A percentile compares a stretch with the other conserved stretches of the same genome.
Conservation (phyloP, 2,329 filamentous ascomycete genomes). For the Sphaceloma murrayae region DNA sequence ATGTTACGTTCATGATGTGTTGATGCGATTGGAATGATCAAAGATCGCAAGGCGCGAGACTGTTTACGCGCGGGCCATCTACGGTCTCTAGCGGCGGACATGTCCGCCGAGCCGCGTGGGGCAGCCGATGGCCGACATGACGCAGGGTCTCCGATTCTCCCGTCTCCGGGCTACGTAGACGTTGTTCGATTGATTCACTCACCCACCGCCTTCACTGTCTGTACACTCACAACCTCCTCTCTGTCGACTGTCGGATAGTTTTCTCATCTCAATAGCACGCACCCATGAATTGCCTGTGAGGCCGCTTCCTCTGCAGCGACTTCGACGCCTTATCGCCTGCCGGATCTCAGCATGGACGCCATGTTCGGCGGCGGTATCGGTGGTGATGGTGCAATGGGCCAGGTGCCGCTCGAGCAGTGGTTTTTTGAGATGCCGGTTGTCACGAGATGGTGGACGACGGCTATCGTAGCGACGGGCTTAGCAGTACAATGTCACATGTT, state of each 20-base stretch:
- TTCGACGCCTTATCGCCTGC: not conserved
- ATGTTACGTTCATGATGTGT: too few relatives aligned
- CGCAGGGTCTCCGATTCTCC: slow-evolving; percentile 5
- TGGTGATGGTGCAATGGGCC: slow-evolving; percentile 37
- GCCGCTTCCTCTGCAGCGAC: not conserved
- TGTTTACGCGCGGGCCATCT: slow-evolving; percentile 1
- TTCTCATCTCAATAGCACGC: too few relatives aligned
- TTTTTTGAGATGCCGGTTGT: slow-evolving; percentile 98
- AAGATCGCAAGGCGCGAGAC: slow-evolving; percentile 10
- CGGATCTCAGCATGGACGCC: slow-evolving; percentile 36
- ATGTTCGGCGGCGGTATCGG: slow-evolving; percentile 31
- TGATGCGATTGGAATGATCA: too few relatives aligned
- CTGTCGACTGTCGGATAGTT: too few relatives aligned
- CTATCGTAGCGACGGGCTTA: slow-evolving; percentile 76
- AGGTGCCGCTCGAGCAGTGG: slow-evolving; percentile 87
- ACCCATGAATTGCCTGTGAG: not conserved
- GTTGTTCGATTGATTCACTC: not conserved
- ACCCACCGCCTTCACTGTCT: not conserved
- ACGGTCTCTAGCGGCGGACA: too few relatives aligned
- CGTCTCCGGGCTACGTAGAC: slow-evolving; percentile 11
- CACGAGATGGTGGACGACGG: slow-evolving; percentile 93
- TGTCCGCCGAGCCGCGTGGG: too few relatives aligned
- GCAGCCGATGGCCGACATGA: too few relatives aligned
- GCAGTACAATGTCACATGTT: slow-evolving; percentile 89
- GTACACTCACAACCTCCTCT: not conserved